These are phyloP conservation scores for Cystoisospora suis DNA, from an alignment of 169 alveolate genomes.

Conservation along the genomic window DNA sequence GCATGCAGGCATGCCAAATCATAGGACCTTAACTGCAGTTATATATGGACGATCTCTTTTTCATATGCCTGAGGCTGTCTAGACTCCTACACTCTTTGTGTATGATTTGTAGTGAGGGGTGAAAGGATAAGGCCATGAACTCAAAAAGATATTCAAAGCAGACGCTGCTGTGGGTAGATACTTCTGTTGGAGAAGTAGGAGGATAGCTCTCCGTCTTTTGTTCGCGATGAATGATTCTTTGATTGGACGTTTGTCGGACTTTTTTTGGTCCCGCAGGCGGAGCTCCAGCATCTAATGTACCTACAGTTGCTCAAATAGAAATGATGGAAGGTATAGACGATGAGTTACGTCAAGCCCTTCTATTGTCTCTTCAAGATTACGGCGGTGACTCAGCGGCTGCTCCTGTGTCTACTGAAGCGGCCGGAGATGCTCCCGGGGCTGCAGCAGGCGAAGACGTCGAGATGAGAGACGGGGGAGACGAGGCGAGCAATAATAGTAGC, in stretches of 20 bases:
- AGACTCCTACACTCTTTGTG: no score
- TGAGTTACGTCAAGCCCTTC: conserved; percentile 54
- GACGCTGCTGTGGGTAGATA: no score
- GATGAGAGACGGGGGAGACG: neutral
- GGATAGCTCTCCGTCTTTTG: no score
- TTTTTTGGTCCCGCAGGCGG: neutral
- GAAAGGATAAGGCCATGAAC: no score
- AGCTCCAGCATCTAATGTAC: neutral
- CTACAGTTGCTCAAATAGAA: conserved; percentile 26
- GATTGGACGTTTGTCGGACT: neutral
- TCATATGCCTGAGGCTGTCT: no score
- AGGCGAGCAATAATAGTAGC: neutral
- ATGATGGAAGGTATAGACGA: conserved; percentile 58
- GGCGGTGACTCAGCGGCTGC: neutral
- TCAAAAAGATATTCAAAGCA: no score
- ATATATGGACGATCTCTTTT: no score
- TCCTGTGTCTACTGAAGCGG: neutral
- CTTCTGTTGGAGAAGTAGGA: no score
- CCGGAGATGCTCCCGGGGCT: neutral
- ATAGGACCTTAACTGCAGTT: no score
- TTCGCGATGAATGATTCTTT: no score
- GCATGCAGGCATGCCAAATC: no score
- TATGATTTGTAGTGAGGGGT: no score
- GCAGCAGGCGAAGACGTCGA: neutral
- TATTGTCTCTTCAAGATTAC: conserved; percentile 41